Percentiles rank a stretch among this genome's conserved stretches.
phyloP scores from a whole-genome alignment of 116 monocot genomes.

The Zostera marina region DNA sequence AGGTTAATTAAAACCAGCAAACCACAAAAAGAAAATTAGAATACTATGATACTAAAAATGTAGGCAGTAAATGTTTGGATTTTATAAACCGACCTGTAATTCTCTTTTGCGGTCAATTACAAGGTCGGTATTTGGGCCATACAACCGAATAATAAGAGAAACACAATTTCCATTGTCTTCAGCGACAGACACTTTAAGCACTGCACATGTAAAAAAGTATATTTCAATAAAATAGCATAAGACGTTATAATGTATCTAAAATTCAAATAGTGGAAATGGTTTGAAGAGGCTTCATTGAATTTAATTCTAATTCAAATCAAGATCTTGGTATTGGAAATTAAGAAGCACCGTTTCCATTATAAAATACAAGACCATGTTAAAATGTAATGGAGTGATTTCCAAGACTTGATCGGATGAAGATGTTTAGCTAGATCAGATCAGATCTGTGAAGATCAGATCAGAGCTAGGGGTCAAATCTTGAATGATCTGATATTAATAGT shows the following conservation, averaged over 20 bases:
- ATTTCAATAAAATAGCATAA: not conserved
- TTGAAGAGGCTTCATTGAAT: too few species aligned
- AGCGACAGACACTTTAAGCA: conserved; percentile 69
- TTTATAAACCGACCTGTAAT: conserved; percentile 28
- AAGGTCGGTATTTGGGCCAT: conserved; percentile 94
- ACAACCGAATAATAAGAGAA: conserved; percentile 57
- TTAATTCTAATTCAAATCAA: too few species aligned
- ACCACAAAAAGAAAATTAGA: not conserved
- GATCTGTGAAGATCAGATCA: too few species aligned
- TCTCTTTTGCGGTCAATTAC: conserved; percentile 89
- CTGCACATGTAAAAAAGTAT: conserved; percentile 24
- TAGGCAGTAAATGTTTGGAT: not conserved
- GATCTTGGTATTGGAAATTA: too few species aligned
- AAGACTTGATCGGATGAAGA: too few species aligned
- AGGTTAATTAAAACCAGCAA: not conserved
- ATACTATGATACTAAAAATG: not conserved
- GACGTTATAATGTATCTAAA: not conserved
- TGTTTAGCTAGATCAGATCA: too few species aligned
- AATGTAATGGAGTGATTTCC: too few species aligned
- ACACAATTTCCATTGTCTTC: conserved; percentile 26
- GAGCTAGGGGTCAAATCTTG: too few species aligned
- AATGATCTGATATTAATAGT: too few species aligned
- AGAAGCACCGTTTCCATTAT: too few species aligned
- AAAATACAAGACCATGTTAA: too few species aligned
- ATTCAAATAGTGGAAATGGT: too few species aligned